Evolutionary conservation across 1,284 basidiomycete species (phyloP).

Genomic region (Rhodotorula sp.): DNA sequence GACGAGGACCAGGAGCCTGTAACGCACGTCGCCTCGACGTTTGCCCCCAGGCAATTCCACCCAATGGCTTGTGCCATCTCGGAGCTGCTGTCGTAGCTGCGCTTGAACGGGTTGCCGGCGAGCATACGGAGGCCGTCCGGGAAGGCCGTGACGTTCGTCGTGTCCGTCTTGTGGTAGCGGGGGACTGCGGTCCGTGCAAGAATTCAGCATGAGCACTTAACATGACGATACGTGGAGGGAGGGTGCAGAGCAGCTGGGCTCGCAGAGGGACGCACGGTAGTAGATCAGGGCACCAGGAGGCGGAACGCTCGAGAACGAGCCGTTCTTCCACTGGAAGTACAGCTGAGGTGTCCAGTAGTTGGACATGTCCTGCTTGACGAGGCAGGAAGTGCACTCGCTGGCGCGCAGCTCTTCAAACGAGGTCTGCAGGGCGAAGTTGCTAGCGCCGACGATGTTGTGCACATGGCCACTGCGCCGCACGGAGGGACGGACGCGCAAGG

Average conservation of each 20-base stretch:
- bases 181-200: background rate
- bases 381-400: constrained; percentile 53
- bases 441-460: constrained; percentile 29
- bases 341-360: constrained; percentile 29
- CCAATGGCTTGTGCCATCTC: constrained; percentile 50
- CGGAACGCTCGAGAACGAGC: constrained; percentile 22
- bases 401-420: constrained; percentile 52
- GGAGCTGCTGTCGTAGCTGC: constrained; percentile 52
- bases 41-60: constrained; percentile 51
- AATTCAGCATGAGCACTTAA: background rate
- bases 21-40: background rate
- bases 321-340: constrained; percentile 40
- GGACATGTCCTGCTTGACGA: constrained; percentile 43
- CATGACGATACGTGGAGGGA: background rate
- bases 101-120: constrained; percentile 53
- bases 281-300: constrained; percentile 26
- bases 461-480: constrained; percentile 16
- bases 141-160: constrained; percentile 53
- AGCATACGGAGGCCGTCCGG: constrained; percentile 58
- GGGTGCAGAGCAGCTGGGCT: no score
- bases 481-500: no score
- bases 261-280: constrained; percentile 5
- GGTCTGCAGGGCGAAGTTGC: constrained; percentile 51
- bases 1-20: no score
- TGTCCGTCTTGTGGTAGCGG: constrained; percentile 25